phyloP scores from a whole-genome alignment of 2,329 filamentous ascomycete genomes.

The Mariannaea elegans region DNA sequence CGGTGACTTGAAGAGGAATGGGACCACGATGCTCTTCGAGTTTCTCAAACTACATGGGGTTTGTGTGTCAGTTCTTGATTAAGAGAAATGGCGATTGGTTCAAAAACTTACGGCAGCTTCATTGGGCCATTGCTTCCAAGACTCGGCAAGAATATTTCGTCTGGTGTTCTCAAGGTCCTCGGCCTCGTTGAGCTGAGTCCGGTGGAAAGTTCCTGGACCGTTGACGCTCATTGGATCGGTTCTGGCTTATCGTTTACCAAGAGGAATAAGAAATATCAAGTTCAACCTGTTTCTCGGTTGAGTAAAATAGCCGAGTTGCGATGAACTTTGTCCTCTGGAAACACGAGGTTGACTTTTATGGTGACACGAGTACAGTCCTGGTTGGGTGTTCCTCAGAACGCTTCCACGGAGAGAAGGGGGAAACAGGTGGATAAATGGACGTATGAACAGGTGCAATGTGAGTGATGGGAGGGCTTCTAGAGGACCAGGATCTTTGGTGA shows the following conservation, averaged over 20 bases:
- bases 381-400: neutral
- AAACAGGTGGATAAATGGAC: neutral
- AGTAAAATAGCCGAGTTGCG: neutral
- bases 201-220: slow-evolving; percentile 36
- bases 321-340: neutral
- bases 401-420: neutral
- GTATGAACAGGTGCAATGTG: neutral
- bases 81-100: neutral
- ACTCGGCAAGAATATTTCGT: slow-evolving; percentile 40
- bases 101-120: slow-evolving; percentile 53
- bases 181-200: slow-evolving; percentile 40
- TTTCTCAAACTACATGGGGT: slow-evolving; percentile 66
- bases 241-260: neutral
- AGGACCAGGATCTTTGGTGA: no score
- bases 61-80: neutral
- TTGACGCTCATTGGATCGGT: slow-evolving; percentile 39
- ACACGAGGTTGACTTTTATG: neutral
- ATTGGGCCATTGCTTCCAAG: slow-evolving; percentile 58
- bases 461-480: no score
- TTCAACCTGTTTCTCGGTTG: neutral
- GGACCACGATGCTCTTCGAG: slow-evolving; percentile 72
- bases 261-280: no score
- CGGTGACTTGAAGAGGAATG: slow-evolving; percentile 69
- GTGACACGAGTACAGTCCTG: neutral
- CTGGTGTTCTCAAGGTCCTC: slow-evolving; percentile 36